Evolutionary conservation across 768 basidiomycete genomes (phyloP).

Genomic region (Gymnopilus dilepis): DNA sequence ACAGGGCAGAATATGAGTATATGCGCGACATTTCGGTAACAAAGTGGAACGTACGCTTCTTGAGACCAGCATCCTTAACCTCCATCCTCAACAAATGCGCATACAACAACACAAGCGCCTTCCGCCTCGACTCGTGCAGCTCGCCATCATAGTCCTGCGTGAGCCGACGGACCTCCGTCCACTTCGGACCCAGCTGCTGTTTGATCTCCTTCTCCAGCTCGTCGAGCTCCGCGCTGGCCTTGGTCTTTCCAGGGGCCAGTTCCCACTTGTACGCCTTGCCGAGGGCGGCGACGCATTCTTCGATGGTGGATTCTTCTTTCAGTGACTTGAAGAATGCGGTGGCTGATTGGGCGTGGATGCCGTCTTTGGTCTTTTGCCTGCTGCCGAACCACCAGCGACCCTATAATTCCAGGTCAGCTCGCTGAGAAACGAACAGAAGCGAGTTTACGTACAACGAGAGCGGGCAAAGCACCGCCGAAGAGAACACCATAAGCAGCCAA

Average conservation of each 20-base stretch:
- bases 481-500: conserved; percentile 85
- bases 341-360: conserved; percentile 80
- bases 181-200: conserved; percentile 54
- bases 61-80: conserved; percentile 55
- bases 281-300: conserved; percentile 74
- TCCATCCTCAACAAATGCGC: conserved; percentile 82
- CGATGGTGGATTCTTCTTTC: conserved; percentile 77
- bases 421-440: conserved; percentile 33
- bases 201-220: conserved; percentile 58
- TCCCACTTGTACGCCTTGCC: conserved; percentile 72
- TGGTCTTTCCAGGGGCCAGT: conserved; percentile 35
- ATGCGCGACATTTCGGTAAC: background rate
- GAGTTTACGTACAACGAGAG: conserved; percentile 60
- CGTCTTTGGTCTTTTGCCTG: conserved; percentile 89
- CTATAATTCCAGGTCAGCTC: conserved; percentile 36
- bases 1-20: background rate
- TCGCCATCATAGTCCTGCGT: conserved; percentile 40
- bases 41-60: conserved; percentile 60
- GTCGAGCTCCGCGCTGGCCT: conserved; percentile 45
- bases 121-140: conserved; percentile 46
- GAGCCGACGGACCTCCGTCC: conserved; percentile 54
- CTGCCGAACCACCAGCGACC: conserved; percentile 98
- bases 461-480: conserved; percentile 88
- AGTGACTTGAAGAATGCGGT: conserved; percentile 86
- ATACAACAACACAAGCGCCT: conserved; percentile 78